Base-by-base conservation (phyloP, 2,329 filamentous ascomycete species). In the Aureobasidium sp. region DNA sequence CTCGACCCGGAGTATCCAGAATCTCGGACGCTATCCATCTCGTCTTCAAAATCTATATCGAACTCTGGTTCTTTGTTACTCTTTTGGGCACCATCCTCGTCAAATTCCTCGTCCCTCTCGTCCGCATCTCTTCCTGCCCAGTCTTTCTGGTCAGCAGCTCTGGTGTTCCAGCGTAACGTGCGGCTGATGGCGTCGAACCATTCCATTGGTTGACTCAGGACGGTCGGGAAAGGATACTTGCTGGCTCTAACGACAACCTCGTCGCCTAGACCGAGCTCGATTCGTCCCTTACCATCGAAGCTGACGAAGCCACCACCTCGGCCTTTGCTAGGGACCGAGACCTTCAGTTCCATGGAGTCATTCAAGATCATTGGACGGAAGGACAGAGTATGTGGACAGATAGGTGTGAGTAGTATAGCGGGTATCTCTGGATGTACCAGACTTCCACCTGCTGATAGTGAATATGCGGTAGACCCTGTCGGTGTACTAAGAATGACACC, bases 281-380 rank as follows among this genome's bases (percentile, higher is more conserved):
- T 85, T 55, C 94, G 91, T 61, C 91, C 92, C 75, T 97, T 99
- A 74, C 94, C 94, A 72, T 99, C 94, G 72, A 99, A 99, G 44
- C 91, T 91, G 72, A 93, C 97, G 79, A 97, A 97, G 1, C 94
- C 94, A 0, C 91, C 96, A 16, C 92, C 93, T 50, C 94, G 89
- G 42, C 90, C 95, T 70, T 87, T 86, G 65, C 83, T 82, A 0
- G 94, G 94, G 13, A 99, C 87, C 5, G 89, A 88, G 58, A 99
- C 90, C 55, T 92, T 90, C 64, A 99, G 84, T 16, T 92, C 86
- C 81, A 97, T 90, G 61, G 90, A 94, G 77, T 99, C 94, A 53
- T 91, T 96, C 53, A 99, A 85, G 8, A 99, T 89, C 94, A 99
- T 97, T 37, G 94, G 94, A 10, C 94, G 86, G 84, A 99, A 99